Base-by-base conservation (phyloP, 768 basidiomycete genomes). In the Erythrobasidium yunnanense region DNA sequence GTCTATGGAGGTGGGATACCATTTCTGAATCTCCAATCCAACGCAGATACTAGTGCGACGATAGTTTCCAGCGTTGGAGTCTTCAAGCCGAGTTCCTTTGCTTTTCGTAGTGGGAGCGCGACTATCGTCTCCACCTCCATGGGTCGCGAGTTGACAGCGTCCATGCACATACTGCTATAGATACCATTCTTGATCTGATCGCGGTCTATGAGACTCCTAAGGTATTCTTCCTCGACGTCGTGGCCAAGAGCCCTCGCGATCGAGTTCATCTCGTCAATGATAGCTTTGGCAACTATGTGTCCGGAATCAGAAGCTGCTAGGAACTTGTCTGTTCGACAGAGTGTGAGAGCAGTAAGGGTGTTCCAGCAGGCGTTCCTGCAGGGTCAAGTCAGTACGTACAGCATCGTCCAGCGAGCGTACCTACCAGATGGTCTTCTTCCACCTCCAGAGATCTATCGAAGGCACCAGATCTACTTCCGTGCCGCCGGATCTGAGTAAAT, bases 371-470 rank as follows among this genome's bases (percentile, higher is more conserved):
- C 46, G 38, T 62, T 67, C 25, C 8, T 60, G 57, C 15, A 20
- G 30, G 4, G 4, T 32, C 33, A 38, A 25, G 1, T 15, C 1
- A 29, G 11, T 1, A n/a, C 2, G 30, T n/a, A 8, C 15, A 1
- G 7, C 22, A 53, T 15, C 49, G 2, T 8, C 15, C 49, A 65
- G 20, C 18, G 11, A 20, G 2, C 1, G 5, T 33, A 55, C 35
- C 27, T 46, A 55, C 65, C 66, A 67, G 34, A 67, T 67, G 3
- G 66, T 67, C 46, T 67, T 67, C 49, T 67, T 67, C 66, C 66
- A 67, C 49, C 66, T 33, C 66, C 66, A 67, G 11, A 47, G 29
- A 45, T 67, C 56, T 18, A 67, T 62, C 17, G 57, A 60, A 4
- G 66, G 66, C 4, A 67, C 66, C 18, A 52, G 18, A 33, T 67